A percentile compares a stretch with the other conserved stretches of the same genome.
phyloP scores from a whole-genome alignment of 1,284 basidiomycete species.

The Naganishia albida region DNA sequence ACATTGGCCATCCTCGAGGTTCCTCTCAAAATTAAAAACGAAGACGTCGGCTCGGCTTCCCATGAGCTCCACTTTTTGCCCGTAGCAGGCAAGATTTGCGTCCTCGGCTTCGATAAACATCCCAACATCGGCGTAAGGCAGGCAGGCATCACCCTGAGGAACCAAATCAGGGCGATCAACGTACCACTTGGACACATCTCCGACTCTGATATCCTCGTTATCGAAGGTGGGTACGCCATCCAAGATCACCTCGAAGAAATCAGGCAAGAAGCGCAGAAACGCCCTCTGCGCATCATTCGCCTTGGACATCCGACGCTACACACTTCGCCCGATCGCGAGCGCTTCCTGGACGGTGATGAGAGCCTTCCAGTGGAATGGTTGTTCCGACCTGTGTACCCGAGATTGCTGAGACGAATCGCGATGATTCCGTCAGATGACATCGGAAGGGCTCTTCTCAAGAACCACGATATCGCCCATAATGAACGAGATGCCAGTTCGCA shows the following conservation, averaged over 20 bases:
- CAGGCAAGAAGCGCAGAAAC: background rate
- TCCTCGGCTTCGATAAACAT: constrained; percentile 25
- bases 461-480: constrained; percentile 37
- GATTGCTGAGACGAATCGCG: constrained; percentile 18
- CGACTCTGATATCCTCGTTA: constrained; percentile 46
- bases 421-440: constrained; percentile 16
- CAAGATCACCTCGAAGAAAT: constrained; percentile 3
- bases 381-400: constrained; percentile 29
- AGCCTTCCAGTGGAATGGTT: constrained; percentile 28
- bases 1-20: constrained; percentile 41
- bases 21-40: constrained; percentile 40
- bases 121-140: constrained; percentile 6
- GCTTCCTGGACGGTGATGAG: background rate
- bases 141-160: constrained; percentile 6
- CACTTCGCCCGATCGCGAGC: background rate
- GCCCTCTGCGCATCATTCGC: constrained; percentile 16
- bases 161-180: constrained; percentile 34
- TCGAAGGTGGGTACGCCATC: constrained; percentile 32
- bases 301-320: constrained; percentile 21
- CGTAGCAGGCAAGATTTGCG: constrained; percentile 3
- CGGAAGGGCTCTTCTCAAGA: constrained; percentile 4
- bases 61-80: constrained; percentile 33
- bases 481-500: constrained; percentile 39
- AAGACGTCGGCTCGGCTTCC: constrained; percentile 37
- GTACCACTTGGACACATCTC: constrained; percentile 36